A percentile compares a stretch with the other conserved stretches of the same genome.
Evolutionary conservation across 2,329 filamentous ascomycete genomes (phyloP).

Genomic region (Aspergillus costaricaensis): DNA sequence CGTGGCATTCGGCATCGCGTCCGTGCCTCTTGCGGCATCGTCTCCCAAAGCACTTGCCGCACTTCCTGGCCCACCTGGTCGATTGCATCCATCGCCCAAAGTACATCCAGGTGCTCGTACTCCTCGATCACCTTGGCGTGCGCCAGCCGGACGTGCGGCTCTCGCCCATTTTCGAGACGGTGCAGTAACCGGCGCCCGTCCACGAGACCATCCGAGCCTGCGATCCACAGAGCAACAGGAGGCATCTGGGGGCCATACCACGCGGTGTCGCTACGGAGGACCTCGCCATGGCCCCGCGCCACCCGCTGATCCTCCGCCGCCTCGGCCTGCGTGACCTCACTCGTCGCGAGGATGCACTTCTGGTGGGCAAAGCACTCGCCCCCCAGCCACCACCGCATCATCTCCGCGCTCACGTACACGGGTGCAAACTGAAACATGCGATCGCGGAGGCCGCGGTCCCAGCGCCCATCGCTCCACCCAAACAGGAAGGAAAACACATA

Average conservation of each 20-base stretch:
- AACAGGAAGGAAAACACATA: constrained; percentile 88
- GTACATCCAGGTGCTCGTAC: constrained; percentile 91
- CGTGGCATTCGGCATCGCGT: constrained; percentile 62
- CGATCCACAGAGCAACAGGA: constrained; percentile 86
- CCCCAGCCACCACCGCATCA: constrained; percentile 95
- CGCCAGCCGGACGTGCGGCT: constrained; percentile 78
- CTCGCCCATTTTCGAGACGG: constrained; percentile 72
- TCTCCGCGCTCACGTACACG: constrained; percentile 84
- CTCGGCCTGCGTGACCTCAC: constrained; percentile 68
- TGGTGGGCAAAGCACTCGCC: constrained; percentile 81
- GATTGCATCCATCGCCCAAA: constrained; percentile 89
- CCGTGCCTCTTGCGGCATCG: constrained; percentile 58
- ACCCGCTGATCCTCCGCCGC: constrained; percentile 40
- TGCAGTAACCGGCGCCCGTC: constrained; percentile 74
- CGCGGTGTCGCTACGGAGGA: constrained; percentile 51
- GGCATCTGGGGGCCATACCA: constrained; percentile 83
- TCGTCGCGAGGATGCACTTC: constrained; percentile 82
- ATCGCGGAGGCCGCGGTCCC: constrained; percentile 76
- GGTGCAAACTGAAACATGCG: constrained; percentile 92
- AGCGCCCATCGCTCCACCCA: constrained; percentile 79
- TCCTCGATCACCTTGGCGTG: constrained; percentile 80
- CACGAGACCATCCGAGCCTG: constrained; percentile 79
- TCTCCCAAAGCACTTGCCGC: constrained; percentile 81
- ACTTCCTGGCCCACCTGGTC: constrained; percentile 82
- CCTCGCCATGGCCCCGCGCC: constrained; percentile 18